phyloP scores from a whole-genome alignment of 2,329 filamentous ascomycete genomes.

The Ilyonectria destructans region DNA sequence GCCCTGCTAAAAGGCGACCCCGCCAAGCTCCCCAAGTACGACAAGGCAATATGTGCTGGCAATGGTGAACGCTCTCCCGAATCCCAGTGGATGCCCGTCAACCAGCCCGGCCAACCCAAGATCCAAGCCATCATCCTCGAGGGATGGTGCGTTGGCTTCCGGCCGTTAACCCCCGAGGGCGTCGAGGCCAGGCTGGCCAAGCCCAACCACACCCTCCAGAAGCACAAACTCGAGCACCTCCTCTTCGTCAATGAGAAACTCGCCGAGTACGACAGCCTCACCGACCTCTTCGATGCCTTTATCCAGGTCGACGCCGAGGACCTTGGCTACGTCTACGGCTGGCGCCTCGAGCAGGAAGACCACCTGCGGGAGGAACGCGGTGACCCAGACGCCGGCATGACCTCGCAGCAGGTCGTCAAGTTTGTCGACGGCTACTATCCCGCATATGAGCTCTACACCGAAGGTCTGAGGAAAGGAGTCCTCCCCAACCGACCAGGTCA shows the following conservation, averaged over 20 bases:
- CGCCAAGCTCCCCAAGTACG: slow-evolving; percentile 80
- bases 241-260: slow-evolving; percentile 67
- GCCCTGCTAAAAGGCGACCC: slow-evolving; percentile 68
- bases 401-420: slow-evolving; percentile 81
- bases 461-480: slow-evolving; percentile 71
- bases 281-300: slow-evolving; percentile 68
- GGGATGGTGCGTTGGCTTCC: slow-evolving; percentile 93
- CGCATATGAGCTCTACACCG: slow-evolving; percentile 79
- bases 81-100: slow-evolving; percentile 74
- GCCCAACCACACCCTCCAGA: slow-evolving; percentile 65
- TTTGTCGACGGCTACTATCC: slow-evolving; percentile 83
- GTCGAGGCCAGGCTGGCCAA: slow-evolving; percentile 68
- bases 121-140: slow-evolving; percentile 84
- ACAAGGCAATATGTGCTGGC: slow-evolving; percentile 85
- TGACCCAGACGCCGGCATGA: slow-evolving; percentile 78
- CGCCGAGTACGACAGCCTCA: slow-evolving; percentile 64
- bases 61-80: slow-evolving; percentile 82
- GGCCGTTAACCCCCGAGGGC: slow-evolving; percentile 69
- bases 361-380: slow-evolving; percentile 77
- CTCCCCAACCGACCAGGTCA: slow-evolving; percentile 66
- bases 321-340: slow-evolving; percentile 83
- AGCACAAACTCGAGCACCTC: slow-evolving; percentile 66
- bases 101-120: slow-evolving; percentile 64
- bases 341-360: slow-evolving; percentile 87
- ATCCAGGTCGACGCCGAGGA: slow-evolving; percentile 80